Conservation (phyloP, 2,329 filamentous ascomycete genomes). For the Thelonectria olida region DNA sequence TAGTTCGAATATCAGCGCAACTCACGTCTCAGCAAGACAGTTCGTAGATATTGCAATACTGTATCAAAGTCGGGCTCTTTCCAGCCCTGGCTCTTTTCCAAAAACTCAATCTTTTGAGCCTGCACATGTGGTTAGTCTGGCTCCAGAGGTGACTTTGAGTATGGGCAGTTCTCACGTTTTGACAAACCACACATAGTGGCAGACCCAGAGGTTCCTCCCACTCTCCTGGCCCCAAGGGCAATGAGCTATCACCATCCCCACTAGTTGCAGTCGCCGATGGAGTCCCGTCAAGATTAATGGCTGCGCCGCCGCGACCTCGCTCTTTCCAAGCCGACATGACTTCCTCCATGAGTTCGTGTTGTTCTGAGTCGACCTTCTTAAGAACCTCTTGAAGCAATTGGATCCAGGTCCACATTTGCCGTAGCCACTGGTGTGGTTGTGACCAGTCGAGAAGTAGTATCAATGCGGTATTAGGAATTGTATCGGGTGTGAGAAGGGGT, state of each 20-base stretch:
- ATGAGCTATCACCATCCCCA: slow-evolving; percentile 71
- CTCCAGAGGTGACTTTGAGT: slow-evolving; percentile 1
- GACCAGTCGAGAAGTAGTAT: slow-evolving; percentile 96
- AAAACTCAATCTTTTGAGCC: slow-evolving; percentile 87
- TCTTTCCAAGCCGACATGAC: slow-evolving; percentile 84
- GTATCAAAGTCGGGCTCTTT: slow-evolving; percentile 97
- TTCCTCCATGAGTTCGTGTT: slow-evolving; percentile 86
- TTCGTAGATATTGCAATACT: slow-evolving; percentile 91
- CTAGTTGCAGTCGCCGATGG: slow-evolving; percentile 60
- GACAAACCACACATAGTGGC: slow-evolving; percentile 92
- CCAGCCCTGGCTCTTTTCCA: slow-evolving; percentile 92
- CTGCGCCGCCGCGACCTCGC: slow-evolving; percentile 71
- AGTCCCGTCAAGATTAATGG: slow-evolving; percentile 70
- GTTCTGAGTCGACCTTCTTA: slow-evolving; percentile 76
- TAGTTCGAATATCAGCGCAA: slow-evolving; percentile 22
- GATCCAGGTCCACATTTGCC: slow-evolving; percentile 90
- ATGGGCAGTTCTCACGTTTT: slow-evolving; percentile 74
- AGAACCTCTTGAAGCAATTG: slow-evolving; percentile 82
- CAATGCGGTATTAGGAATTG: slow-evolving; percentile 86
- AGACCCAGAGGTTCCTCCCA: slow-evolving; percentile 92
- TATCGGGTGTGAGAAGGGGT: slow-evolving; percentile 84
- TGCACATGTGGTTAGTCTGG: slow-evolving; percentile 47
- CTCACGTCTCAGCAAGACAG: slow-evolving; percentile 86
- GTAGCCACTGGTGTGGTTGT: slow-evolving; percentile 91
- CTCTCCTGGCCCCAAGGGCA: slow-evolving; percentile 87